These are phyloP conservation scores for Neonectria hederae DNA, from an alignment of 2,329 filamentous ascomycete genomes.

Conservation along the genomic window DNA sequence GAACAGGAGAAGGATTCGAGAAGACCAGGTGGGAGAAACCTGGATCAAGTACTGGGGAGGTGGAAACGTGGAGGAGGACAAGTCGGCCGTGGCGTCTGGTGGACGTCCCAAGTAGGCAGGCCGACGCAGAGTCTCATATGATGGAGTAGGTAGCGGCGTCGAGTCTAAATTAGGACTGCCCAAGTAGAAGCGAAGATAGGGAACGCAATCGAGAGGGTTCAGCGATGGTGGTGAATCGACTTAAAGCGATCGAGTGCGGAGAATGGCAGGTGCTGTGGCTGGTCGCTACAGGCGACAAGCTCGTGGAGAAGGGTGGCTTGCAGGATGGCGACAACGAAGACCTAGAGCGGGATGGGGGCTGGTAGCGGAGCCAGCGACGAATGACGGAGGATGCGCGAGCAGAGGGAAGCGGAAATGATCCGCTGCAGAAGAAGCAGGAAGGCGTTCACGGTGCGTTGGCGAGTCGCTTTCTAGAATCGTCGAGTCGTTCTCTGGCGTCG, in stretches of 20 bases:
- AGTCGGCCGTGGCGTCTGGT: slow-evolving; percentile 31
- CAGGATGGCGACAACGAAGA: slow-evolving; percentile 16
- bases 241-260: slow-evolving; percentile 9
- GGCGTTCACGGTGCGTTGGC: slow-evolving; percentile 6
- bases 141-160: slow-evolving; percentile 35
- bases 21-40: slow-evolving; percentile 29
- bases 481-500: slow-evolving; percentile 22
- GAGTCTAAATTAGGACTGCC: slow-evolving; percentile 40
- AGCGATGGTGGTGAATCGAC: slow-evolving; percentile 9
- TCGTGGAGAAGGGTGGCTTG: slow-evolving; percentile 33
- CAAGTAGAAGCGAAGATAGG: slow-evolving; percentile 26
- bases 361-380: slow-evolving; percentile 22
- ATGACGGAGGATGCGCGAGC: slow-evolving; percentile 22
- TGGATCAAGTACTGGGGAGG: slow-evolving; percentile 37
- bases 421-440: slow-evolving; percentile 22
- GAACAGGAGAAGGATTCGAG: slow-evolving; percentile 22
- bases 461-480: not conserved
- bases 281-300: slow-evolving; percentile 20
- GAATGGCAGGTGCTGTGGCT: slow-evolving; percentile 14
- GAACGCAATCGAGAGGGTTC: slow-evolving; percentile 25
- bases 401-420: slow-evolving; percentile 28
- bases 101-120: slow-evolving; percentile 32
- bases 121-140: slow-evolving; percentile 35
- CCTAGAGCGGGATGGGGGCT: slow-evolving; percentile 24
- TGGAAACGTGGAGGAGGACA: slow-evolving; percentile 27